Conservation (phyloP, 768 basidiomycete species). For the Collybiopsis luxurians region DNA sequence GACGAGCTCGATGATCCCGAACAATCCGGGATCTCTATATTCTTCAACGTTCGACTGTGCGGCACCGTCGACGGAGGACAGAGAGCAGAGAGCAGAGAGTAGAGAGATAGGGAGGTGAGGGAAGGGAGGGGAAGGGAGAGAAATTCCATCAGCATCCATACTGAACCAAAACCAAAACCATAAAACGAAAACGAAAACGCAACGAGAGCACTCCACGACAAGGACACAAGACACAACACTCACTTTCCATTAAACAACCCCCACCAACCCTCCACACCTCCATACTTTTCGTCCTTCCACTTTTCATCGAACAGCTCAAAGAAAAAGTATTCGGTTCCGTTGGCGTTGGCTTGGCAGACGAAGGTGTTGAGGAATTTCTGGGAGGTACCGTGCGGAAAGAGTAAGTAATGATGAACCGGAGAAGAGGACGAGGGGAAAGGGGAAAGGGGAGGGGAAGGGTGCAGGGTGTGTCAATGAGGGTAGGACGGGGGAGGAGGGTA, state of each 20-base stretch:
- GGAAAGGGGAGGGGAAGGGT: neutral
- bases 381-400: too few species aligned
- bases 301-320: conserved; percentile 66
- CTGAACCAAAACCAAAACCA: neutral
- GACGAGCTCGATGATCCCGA: too few species aligned
- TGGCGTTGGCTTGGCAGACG: conserved; percentile 81
- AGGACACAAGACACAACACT: conserved; percentile 13
- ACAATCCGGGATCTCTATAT: conserved; percentile 3
- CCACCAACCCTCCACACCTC: conserved; percentile 71
- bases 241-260: conserved; percentile 63
- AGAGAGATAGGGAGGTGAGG: too few species aligned
- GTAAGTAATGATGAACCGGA: too few species aligned
- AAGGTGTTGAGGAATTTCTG: conserved; percentile 84
- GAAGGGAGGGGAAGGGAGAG: neutral
- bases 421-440: neutral
- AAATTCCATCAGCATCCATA: neutral
- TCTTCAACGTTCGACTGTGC: conserved; percentile 2
- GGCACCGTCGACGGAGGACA: too few species aligned
- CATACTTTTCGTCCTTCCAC: conserved; percentile 54
- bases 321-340: conserved; percentile 87
- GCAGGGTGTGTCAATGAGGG: too few species aligned
- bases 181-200: neutral
- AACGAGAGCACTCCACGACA: neutral
- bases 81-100: too few species aligned
- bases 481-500: too few species aligned